Conservation (phyloP, 805 yeast species). For the Candida suzukii region DNA sequence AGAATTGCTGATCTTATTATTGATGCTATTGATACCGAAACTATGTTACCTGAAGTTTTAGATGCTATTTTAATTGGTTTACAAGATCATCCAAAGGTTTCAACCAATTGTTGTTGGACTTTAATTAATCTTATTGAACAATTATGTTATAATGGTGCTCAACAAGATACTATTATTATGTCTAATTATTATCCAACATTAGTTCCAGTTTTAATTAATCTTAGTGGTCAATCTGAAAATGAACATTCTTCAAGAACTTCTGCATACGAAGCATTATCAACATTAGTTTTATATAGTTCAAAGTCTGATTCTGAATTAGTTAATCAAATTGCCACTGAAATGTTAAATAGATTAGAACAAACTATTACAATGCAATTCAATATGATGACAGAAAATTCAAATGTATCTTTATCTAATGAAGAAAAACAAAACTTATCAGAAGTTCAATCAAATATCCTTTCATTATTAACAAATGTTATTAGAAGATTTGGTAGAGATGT, state of each 20-base stretch:
- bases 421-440: slow-evolving; percentile 78
- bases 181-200: slow-evolving; percentile 67
- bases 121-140: slow-evolving; percentile 88
- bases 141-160: slow-evolving; percentile 47
- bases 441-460: slow-evolving; percentile 73
- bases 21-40: slow-evolving; percentile 61
- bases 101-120: slow-evolving; percentile 98
- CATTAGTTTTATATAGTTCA: slow-evolving; percentile 72
- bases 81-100: slow-evolving; percentile 84
- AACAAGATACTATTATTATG: slow-evolving; percentile 49
- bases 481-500: slow-evolving; percentile 72
- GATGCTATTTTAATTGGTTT: slow-evolving; percentile 75
- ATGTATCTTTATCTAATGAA: slow-evolving; percentile 39
- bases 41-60: slow-evolving; percentile 64
- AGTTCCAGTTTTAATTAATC: slow-evolving; percentile 61
- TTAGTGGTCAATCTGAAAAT: slow-evolving; percentile 70
- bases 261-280: slow-evolving; percentile 90
- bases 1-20: slow-evolving; percentile 85
- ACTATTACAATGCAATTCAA: slow-evolving; percentile 59
- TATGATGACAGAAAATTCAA: slow-evolving; percentile 5
- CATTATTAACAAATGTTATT: slow-evolving; percentile 74
- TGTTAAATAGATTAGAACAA: slow-evolving; percentile 62
- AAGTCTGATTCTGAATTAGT: slow-evolving; percentile 62
- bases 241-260: slow-evolving; percentile 88
- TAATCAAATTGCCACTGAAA: slow-evolving; percentile 67